Evolutionary conservation across 2,329 filamentous ascomycete genomes (phyloP), one percentile per base, ranked within the genome.

Genomic region (Cordyceps fumosorosea): DNA sequence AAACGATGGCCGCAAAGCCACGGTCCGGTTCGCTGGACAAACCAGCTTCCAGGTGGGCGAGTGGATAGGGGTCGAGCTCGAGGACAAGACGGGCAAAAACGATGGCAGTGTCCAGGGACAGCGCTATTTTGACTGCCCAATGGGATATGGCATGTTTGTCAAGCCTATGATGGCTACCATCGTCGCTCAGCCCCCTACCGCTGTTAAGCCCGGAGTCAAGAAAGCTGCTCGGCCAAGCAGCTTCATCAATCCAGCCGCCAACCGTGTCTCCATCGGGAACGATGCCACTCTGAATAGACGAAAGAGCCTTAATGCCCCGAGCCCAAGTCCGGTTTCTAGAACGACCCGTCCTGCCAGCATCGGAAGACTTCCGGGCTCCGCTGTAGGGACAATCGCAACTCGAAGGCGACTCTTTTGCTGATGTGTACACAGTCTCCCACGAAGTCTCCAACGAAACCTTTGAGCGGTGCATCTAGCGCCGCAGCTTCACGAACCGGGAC

Each of bases 61-160:
- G 65, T 98, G 93, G 91, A 81, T 97, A 63, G 93, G 93, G 66
- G 84, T 98, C 64, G 93, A 96, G 78, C 84, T 98, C 62, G 86
- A 91, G 58, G 89, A 91, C 53, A 80, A 87, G 59, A 85, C 83
- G 22, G 93, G 95, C 37, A 98, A 98, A 79, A 98, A 98, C 69
- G 91, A 98, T 81, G 93, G 93, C 66, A 89, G 89, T 61, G 91
- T 98, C 53, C 85, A 93, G 74, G 93, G 91, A 65, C 84, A 91
- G 71, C 82, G 91, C 22, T 98, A 98, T 73, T 98, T 96, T 69
- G 86, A 93, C 56, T 98, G 93, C 76, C 82, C 72, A 75, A 88
- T 83, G 85, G 91, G 80, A 47, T 80, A 80, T 66, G 87, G 87
- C 71, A 95, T 99, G 85, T 98, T 99, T 70, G 84, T 97, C 61